Conservation (phyloP, 371 early-diverging fungal species). For the Synchytrium microbalum region DNA sequence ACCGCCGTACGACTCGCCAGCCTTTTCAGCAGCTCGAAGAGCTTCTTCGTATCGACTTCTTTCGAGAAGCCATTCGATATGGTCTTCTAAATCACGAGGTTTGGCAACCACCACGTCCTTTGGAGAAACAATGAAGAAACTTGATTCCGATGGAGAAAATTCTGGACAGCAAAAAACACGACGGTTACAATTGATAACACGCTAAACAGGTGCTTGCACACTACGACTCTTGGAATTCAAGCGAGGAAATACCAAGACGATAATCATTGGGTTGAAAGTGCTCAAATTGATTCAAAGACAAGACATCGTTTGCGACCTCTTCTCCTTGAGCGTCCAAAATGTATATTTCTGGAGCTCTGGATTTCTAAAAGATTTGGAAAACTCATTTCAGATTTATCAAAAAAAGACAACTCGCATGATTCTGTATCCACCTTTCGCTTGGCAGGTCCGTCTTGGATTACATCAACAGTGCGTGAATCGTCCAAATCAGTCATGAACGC, state of each 20-base stretch:
- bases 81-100: slow-evolving; percentile 80
- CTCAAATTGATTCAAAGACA: slow-evolving; percentile 72
- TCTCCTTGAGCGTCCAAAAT: slow-evolving; percentile 72
- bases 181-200: slow-evolving; percentile 5
- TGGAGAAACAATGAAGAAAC: slow-evolving; percentile 82
- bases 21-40: slow-evolving; percentile 39
- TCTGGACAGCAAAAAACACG: slow-evolving; percentile 6
- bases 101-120: slow-evolving; percentile 86
- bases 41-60: slow-evolving; percentile 74
- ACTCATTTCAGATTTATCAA: slow-evolving; percentile 10
- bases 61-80: slow-evolving; percentile 84
- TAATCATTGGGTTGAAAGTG: slow-evolving; percentile 89
- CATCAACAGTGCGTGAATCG: slow-evolving; percentile 37
- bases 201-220: slow-evolving; percentile 33
- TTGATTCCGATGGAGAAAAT: slow-evolving; percentile 30
- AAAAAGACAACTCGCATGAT: neutral
- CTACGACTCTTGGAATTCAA: neutral
- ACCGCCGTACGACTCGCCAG: slow-evolving; percentile 20
- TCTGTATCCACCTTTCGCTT: slow-evolving; percentile 23
- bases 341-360: slow-evolving; percentile 79
- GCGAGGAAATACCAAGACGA: slow-evolving; percentile 42
- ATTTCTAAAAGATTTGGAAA: slow-evolving; percentile 16
- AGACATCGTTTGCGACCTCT: slow-evolving; percentile 76
- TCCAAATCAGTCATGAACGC: slow-evolving; percentile 48
- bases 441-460: slow-evolving; percentile 9